These are phyloP conservation scores for Backusella sp. DNA, from an alignment of 192 early-diverging fungal genomes.

Conservation along the genomic window DNA sequence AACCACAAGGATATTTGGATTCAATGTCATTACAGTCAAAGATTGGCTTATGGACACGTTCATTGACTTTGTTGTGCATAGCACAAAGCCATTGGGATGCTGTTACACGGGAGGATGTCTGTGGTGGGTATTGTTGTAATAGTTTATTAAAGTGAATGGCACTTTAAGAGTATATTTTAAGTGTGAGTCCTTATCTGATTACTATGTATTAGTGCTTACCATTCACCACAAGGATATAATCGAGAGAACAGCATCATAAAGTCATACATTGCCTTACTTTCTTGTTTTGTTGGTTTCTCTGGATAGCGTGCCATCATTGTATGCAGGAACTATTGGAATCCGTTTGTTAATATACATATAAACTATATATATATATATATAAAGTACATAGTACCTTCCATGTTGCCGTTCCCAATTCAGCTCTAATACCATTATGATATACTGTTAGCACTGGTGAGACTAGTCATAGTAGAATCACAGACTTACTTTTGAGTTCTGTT, in stretches of 20 bases:
- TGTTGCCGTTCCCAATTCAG: slow-evolving; percentile 82
- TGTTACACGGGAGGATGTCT: slow-evolving; percentile 65
- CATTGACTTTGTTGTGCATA: slow-evolving; percentile 93
- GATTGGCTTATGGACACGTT: slow-evolving; percentile 70
- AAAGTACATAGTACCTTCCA: slow-evolving; percentile 59
- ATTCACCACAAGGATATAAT: slow-evolving; percentile 97
- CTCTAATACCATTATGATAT: slow-evolving; percentile 44
- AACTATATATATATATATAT: not conserved
- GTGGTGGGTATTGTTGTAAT: slow-evolving; percentile 76
- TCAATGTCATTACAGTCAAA: slow-evolving; percentile 81
- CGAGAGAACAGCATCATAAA: slow-evolving; percentile 82
- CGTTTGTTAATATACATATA: not conserved
- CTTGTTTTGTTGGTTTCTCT: slow-evolving; percentile 67
- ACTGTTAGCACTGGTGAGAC: too few relatives aligned
- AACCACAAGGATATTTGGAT: slow-evolving; percentile 87
- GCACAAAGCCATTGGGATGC: slow-evolving; percentile 86
- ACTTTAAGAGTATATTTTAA: slow-evolving; percentile 41
- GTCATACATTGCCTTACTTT: slow-evolving; percentile 71
- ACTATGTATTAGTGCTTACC: slow-evolving; percentile 17
- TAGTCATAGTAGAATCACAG: not conserved
- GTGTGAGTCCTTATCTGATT: not conserved
- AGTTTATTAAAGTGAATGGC: slow-evolving; percentile 84
- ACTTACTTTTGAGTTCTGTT: slow-evolving; percentile 46
- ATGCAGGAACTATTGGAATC: slow-evolving; percentile 65
- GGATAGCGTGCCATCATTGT: slow-evolving; percentile 92